Evolutionary conservation across 371 early-diverging fungal genomes (phyloP), one percentile per base, ranked within the genome.

Genomic region (Mortierella sp.): DNA sequence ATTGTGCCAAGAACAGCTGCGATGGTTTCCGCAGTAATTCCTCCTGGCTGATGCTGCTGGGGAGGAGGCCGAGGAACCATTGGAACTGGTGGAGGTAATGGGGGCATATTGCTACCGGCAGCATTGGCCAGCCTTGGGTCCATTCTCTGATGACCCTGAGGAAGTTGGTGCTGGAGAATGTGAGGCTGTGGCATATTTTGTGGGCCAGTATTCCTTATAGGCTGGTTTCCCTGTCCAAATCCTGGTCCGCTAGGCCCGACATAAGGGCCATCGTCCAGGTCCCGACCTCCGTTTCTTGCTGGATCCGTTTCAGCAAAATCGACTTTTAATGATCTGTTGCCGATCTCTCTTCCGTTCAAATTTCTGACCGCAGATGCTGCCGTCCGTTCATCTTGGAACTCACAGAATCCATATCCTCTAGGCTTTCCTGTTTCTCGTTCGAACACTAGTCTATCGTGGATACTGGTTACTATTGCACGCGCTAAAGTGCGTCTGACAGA

Each of bases 361-460:
- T 71, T 70, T 52, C 68, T 66, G 56, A 70, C 62, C 26, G 72
- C 73, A 23, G 69, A 71, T 4, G 71, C 68, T 28, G 80, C 72
- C 25, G 72, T 81, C 52, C 64, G 65, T 58, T 66, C 66, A 87
- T 93, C 95, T 70, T 89, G 89, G 70, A 90, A 95, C 67, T 93
- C 93, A 68, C 94, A 95, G 77, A 95, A 96, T 18, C 95, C 97
- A 79, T 91, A 95, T n/a, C 97, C 97, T 64, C 92, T 91, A 6
- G 95, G 93, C 82, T 92, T 92, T 57, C 93, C 93, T n/a, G 94
- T 90, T 2, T 95, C 96, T 47, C 92, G 87, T 82, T 96, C 96
- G 73, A 94, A 94, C 7, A 95, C 87, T 21, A 96, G 84, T 59
- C 95, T 91, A 63, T 21, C 21, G 3, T 16, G 11, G 23, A 53